Evolutionary conservation across 2,329 filamentous ascomycete genomes (phyloP).

Genomic region (Huntiella moniliformis): DNA sequence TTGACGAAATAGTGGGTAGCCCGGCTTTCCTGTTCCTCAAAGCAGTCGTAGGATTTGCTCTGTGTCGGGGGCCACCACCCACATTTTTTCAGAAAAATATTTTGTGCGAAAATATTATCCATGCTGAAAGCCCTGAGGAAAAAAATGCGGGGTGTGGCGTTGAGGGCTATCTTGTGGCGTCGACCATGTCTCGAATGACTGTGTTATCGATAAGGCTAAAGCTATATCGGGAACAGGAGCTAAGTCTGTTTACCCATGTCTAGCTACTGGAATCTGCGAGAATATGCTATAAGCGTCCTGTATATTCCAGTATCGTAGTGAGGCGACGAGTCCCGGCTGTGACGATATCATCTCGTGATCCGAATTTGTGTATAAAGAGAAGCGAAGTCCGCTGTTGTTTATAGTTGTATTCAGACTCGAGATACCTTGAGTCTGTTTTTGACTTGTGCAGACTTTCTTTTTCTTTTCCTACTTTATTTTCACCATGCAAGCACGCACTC

Average conservation of each 20-base stretch:
- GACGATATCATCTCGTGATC: neutral
- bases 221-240: neutral
- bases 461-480: neutral
- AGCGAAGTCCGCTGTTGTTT: neutral
- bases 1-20: conserved; percentile 12
- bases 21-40: conserved; percentile 7
- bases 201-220: conserved; percentile 4
- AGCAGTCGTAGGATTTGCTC: conserved; percentile 10
- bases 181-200: neutral
- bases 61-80: conserved; percentile 13
- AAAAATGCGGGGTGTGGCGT: conserved; percentile 8
- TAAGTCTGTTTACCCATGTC: conserved; percentile 8
- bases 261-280: conserved; percentile 21
- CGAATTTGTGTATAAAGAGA: neutral
- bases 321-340: neutral
- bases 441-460: neutral
- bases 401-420: too few relatives aligned
- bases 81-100: conserved; percentile 14
- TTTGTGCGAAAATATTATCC: conserved; percentile 26
- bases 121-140: conserved; percentile 21
- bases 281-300: conserved; percentile 17
- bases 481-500: conserved; percentile 25
- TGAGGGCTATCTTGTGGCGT: neutral
- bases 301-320: conserved; percentile 1
- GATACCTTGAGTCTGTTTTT: neutral